Conservation (phyloP, 306 rosid genomes). For the Fagus crenata region DNA sequence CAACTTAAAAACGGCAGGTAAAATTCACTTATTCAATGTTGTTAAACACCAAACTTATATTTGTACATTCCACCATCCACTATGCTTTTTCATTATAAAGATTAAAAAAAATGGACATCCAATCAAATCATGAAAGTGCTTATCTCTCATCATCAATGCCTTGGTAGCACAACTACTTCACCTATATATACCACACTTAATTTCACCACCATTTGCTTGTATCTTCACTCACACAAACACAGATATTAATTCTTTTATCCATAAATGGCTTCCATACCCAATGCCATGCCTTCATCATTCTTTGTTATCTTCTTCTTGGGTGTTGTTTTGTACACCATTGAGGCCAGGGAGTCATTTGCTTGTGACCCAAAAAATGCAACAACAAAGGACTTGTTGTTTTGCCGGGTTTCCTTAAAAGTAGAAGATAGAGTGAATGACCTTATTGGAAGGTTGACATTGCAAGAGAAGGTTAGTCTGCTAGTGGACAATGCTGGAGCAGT, state of each 20-base stretch:
- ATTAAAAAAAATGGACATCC: slow-evolving; percentile 4
- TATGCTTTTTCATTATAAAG: slow-evolving; percentile 20
- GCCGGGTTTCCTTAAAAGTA: slow-evolving; percentile 36
- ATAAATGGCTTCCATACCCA: slow-evolving; percentile 35
- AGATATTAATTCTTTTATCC: not conserved
- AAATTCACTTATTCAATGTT: slow-evolving; percentile 5
- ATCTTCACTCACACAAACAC: not conserved
- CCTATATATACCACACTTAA: slow-evolving; percentile 29
- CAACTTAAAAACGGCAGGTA: slow-evolving; percentile 22
- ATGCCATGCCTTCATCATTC: slow-evolving; percentile 2
- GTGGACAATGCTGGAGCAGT: slow-evolving; percentile 68
- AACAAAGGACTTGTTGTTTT: slow-evolving; percentile 49
- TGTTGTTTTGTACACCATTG: not conserved
- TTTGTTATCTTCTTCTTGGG: not conserved
- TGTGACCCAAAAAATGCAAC: slow-evolving; percentile 54
- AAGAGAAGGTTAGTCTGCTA: slow-evolving; percentile 70
- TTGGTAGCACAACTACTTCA: not conserved
- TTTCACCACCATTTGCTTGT: slow-evolving; percentile 9
- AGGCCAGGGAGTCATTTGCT: slow-evolving; percentile 61
- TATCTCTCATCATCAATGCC: slow-evolving; percentile 4
- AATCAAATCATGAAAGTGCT: slow-evolving; percentile 19
- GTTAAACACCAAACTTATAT: slow-evolving; percentile 30
- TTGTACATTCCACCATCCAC: slow-evolving; percentile 33
- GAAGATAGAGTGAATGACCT: slow-evolving; percentile 72
- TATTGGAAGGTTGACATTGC: slow-evolving; percentile 61